Evolutionary conservation across 176 grass and related monocot species (phyloP).

Genomic region (Phragmites australis): DNA sequence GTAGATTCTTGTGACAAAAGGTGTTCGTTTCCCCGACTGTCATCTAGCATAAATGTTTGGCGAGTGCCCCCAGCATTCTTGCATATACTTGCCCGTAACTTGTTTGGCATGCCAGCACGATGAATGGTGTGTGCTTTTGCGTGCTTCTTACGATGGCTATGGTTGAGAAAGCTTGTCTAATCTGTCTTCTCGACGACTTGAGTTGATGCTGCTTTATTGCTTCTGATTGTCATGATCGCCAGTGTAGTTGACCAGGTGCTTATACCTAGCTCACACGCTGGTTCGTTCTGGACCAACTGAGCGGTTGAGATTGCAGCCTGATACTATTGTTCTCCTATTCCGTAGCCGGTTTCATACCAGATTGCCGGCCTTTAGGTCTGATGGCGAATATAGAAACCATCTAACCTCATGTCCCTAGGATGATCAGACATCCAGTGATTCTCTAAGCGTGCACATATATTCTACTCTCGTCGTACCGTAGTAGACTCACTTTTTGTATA

Average conservation of each 20-base stretch:
- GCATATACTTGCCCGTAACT: not conserved
- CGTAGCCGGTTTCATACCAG: not conserved
- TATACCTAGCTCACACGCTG: no score
- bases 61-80: not conserved
- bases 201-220: slow-evolving; percentile 3
- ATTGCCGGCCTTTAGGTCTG: not conserved
- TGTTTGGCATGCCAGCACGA: slow-evolving; percentile 17
- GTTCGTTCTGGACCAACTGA: not conserved
- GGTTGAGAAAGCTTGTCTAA: not conserved
- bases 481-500: not conserved
- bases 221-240: not conserved
- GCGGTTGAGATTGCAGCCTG: not conserved
- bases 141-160: not conserved
- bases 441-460: no score
- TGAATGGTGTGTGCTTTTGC: slow-evolving; percentile 7
- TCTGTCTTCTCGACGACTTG: not conserved
- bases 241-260: no score
- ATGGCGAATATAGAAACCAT: not conserved
- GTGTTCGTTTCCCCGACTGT: not conserved
- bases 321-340: not conserved
- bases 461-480: no score
- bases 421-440: not conserved
- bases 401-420: no score
- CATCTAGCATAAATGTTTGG: not conserved
- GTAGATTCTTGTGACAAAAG: not conserved